A percentile compares a stretch with the other conserved stretches of the same genome.
Evolutionary conservation across 352 stramenopile genomes (phyloP).

Genomic region (Thraustochytrium sp.): DNA sequence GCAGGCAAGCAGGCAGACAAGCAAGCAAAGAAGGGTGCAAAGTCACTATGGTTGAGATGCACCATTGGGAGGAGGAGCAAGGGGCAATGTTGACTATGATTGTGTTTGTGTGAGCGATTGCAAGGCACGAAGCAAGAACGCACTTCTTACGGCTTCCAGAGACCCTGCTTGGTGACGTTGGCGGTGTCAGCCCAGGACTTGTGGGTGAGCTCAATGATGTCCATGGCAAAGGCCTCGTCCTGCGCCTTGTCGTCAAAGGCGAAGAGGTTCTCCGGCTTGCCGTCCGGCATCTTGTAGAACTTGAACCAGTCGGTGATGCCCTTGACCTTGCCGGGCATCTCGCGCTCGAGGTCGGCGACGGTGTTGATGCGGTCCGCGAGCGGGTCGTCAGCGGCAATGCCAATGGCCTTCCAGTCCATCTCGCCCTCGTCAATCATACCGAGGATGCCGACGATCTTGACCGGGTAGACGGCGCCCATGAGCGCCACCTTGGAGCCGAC

Average conservation of each 20-base stretch:
- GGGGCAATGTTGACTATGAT: no score
- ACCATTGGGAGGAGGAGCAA: no score
- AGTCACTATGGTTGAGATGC: no score
- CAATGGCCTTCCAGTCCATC: conserved; percentile 99
- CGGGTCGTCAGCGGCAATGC: conserved; percentile 89
- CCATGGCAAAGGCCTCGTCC: conserved; percentile 73
- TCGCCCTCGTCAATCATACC: conserved; percentile 99
- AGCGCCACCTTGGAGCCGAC: conserved; percentile 82
- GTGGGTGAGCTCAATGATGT: conserved; percentile 65
- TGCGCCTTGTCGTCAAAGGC: conserved; percentile 92
- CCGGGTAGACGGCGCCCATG: conserved; percentile 85
- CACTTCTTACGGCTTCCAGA: conserved; percentile 43
- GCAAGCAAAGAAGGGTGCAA: no score
- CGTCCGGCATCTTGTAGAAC: conserved; percentile 99
- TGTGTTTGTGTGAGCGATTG: no score
- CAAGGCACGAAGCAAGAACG: no score
- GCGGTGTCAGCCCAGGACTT: conserved; percentile 9
- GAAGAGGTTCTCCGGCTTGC: conserved; percentile 97
- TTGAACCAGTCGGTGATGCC: conserved; percentile 93
- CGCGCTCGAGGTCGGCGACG: conserved; percentile 86
- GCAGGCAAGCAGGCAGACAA: no score
- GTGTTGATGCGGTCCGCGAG: conserved; percentile 89
- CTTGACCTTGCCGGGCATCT: conserved; percentile 75
- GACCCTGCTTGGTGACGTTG: conserved; percentile 13
- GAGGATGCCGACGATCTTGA: conserved; percentile 94